Evolutionary conservation across 129 eudicot genomes (phyloP), one percentile per base, ranked within the genome.

Genomic region (Flaveria sonorensis): DNA sequence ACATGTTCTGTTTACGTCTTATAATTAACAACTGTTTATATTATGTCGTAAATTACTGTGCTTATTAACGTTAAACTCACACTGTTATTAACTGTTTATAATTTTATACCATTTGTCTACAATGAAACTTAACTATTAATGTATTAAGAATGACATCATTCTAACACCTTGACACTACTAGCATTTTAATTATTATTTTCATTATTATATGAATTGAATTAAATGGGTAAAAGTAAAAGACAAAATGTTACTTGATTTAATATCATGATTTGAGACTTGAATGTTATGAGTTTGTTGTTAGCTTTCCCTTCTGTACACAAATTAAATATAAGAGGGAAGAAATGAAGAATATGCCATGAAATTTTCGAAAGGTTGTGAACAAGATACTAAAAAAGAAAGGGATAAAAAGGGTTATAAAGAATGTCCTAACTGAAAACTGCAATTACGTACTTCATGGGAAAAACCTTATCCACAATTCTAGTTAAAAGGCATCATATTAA

Each of bases 311-410:
- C 59, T 30, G 45, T 45, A 45, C 51, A 68, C 26, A n/a, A n/a
- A n/a, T 40, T 62, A 43, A 68, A n/a, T 3, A 46, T 56, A n/a
- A 6, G 19, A 32, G 57, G 73, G 73, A 72, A 50, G 68, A 50
- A 6, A 72, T 62, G 68, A 72, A 50, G 73, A 50, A 72, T 10
- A 72, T 72, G 68, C 39, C 45, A 62, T 10, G 28, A 39, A 63
- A 79, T 52, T 79, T 79, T 6, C 57, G 50, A 79, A 79, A 79
- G 67, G 36, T 48, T 51, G 56, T 79, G 36, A 79, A 61, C 83
- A 71, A 59, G 62, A 36, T 72, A 63, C 78, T 65, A 4, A 14
- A 70, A 60, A 32, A 19, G 72, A 71, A 71, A 20, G 1, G 77
- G 78, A 62, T 71, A 61, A 62, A 69, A 79, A 61, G 67, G 64